Percentiles rank a stretch among this genome's conserved stretches.
Evolutionary conservation across 805 yeast genomes (phyloP).

Genomic region (Lipomyces kockii): DNA sequence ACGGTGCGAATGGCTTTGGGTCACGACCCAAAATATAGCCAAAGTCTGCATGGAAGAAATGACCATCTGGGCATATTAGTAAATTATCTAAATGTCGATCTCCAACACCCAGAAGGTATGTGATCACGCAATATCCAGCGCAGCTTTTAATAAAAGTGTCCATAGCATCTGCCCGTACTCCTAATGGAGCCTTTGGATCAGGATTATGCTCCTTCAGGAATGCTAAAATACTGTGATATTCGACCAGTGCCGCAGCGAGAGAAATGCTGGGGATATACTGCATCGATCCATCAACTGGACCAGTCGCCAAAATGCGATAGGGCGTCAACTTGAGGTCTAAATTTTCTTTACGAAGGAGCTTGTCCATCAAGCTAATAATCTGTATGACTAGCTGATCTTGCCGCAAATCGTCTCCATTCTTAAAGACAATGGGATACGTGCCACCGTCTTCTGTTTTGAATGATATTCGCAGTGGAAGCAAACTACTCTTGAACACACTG

Average conservation of each 20-base stretch:
- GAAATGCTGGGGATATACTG: constrained; percentile 96
- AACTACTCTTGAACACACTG: constrained; percentile 86
- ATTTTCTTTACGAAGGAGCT: constrained; percentile 82
- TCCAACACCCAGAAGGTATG: constrained; percentile 93
- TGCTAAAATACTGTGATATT: constrained; percentile 74
- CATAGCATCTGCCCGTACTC: constrained; percentile 69
- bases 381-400: constrained; percentile 98
- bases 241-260: constrained; percentile 73
- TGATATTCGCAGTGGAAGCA: constrained; percentile 84
- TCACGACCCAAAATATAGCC: constrained; percentile 96
- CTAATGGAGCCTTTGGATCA: constrained; percentile 48
- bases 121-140: constrained; percentile 94
- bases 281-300: constrained; percentile 87
- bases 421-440: constrained; percentile 83
- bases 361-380: constrained; percentile 89
- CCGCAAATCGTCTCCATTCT: constrained; percentile 92
- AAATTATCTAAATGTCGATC: constrained; percentile 95
- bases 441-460: constrained; percentile 61
- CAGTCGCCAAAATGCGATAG: constrained; percentile 86
- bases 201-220: constrained; percentile 71
- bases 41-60: constrained; percentile 96
- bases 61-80: constrained; percentile 78
- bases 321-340: constrained; percentile 87
- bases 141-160: constrained; percentile 93
- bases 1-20: constrained; percentile 98